Evolutionary conservation across 2,329 filamentous ascomycete species (phyloP).

Genomic region (Aspergillus pseudoviridinutans): DNA sequence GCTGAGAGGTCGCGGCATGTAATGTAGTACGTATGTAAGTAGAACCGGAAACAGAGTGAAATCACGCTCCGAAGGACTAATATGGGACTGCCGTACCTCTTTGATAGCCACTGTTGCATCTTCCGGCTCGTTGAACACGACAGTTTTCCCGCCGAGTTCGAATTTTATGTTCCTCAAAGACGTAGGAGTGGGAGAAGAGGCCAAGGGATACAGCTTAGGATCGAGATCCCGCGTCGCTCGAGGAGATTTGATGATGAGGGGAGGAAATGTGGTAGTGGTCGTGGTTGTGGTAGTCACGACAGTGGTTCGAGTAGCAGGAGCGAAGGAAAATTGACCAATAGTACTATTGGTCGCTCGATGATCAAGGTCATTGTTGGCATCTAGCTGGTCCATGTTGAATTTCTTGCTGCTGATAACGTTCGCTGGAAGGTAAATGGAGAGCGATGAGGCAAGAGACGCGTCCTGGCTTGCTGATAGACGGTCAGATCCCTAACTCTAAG

Average conservation of each 20-base stretch:
- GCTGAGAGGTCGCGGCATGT: neutral
- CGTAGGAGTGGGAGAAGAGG: slow-evolving; percentile 73
- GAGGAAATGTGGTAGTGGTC: slow-evolving; percentile 75
- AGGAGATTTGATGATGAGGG: slow-evolving; percentile 73
- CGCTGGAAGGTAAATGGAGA: slow-evolving; percentile 10
- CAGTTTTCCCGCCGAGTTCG: slow-evolving; percentile 58
- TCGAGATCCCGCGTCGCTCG: slow-evolving; percentile 69
- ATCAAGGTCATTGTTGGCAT: slow-evolving; percentile 15
- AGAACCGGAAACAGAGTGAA: neutral
- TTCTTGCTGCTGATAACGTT: neutral
- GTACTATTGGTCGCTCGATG: slow-evolving; percentile 34
- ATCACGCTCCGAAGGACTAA: neutral
- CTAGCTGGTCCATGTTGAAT: slow-evolving; percentile 28
- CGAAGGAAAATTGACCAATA: slow-evolving; percentile 59
- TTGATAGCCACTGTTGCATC: slow-evolving; percentile 51
- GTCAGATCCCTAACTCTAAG: slow-evolving; percentile 8
- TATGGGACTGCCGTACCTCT: slow-evolving; percentile 45
- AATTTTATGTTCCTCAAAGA: slow-evolving; percentile 75
- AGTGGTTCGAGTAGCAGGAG: slow-evolving; percentile 61
- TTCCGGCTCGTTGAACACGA: slow-evolving; percentile 62
- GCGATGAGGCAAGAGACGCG: slow-evolving; percentile 14
- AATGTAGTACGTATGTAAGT: neutral
- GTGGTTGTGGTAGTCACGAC: slow-evolving; percentile 88
- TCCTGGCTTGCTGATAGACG: slow-evolving; percentile 9
- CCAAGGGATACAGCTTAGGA: slow-evolving; percentile 84